A percentile compares a stretch with the other conserved stretches of the same genome.
Evolutionary conservation across 2,329 filamentous ascomycete genomes (phyloP).

Genomic region (Aspergillus sp.): DNA sequence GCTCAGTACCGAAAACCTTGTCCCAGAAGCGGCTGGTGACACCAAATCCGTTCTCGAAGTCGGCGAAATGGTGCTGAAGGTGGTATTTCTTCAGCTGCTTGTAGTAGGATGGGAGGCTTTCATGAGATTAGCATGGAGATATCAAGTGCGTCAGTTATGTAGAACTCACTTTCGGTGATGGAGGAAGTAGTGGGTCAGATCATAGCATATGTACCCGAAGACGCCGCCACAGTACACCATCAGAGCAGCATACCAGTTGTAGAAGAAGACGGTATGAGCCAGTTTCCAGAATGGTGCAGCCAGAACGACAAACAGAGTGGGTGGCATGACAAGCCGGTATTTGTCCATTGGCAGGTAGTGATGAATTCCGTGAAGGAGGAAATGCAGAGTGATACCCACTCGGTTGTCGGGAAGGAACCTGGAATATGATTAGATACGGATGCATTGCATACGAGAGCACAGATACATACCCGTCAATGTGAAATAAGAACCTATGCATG

Average conservation of each 20-base stretch:
- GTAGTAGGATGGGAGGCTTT: slow-evolving; percentile 77
- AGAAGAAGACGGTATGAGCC: slow-evolving; percentile 75
- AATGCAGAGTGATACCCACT: slow-evolving; percentile 79
- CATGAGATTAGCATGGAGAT: slow-evolving; percentile 6
- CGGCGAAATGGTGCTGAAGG: slow-evolving; percentile 92
- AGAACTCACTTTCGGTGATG: slow-evolving; percentile 76
- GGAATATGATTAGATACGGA: slow-evolving; percentile 14
- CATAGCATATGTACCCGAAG: slow-evolving; percentile 94
- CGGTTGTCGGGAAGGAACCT: slow-evolving; percentile 89
- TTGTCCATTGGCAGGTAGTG: slow-evolving; percentile 99
- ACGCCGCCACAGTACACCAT: slow-evolving; percentile 83
- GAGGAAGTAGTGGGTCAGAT: slow-evolving; percentile 97
- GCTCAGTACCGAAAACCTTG: slow-evolving; percentile 80
- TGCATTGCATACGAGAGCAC: neutral
- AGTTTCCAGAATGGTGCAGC: slow-evolving; percentile 90
- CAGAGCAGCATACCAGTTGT: slow-evolving; percentile 76
- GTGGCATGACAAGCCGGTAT: slow-evolving; percentile 95
- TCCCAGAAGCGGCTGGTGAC: slow-evolving; percentile 98
- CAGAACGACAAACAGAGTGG: slow-evolving; percentile 75
- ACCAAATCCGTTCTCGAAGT: slow-evolving; percentile 96
- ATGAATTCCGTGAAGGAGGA: slow-evolving; percentile 92
- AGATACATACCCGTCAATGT: slow-evolving; percentile 74
- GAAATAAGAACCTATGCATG: slow-evolving; percentile 87
- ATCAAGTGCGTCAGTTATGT: neutral
- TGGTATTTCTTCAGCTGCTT: slow-evolving; percentile 95